A percentile compares a stretch with the other conserved stretches of the same genome.
These are phyloP conservation scores for Volvox reticuliferus DNA, from an alignment of 139 green algal genomes.

Conservation along the genomic window DNA sequence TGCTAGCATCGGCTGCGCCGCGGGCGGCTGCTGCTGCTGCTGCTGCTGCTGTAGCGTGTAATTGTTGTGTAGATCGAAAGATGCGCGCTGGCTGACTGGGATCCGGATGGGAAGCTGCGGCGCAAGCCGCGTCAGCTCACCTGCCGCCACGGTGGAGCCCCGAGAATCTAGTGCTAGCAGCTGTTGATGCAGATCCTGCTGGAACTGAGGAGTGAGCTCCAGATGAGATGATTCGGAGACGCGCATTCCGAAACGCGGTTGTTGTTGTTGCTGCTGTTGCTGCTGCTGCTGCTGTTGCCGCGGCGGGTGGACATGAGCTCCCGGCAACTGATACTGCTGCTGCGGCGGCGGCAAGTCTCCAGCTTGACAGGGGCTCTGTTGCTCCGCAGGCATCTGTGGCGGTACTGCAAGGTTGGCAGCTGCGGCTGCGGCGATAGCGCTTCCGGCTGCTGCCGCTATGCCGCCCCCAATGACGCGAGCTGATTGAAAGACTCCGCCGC, in stretches of 20 bases:
- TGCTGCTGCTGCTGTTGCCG: too few relatives aligned
- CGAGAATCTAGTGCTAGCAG: not conserved
- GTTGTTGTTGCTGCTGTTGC: not conserved
- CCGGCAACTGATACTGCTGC: not conserved
- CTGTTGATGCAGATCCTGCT: conserved; percentile 7
- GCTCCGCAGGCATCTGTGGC: not conserved
- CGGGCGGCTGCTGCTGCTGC: not conserved
- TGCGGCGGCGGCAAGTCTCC: not conserved
- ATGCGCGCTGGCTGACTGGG: not conserved
- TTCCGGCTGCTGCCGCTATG: not conserved
- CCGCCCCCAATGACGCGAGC: not conserved
- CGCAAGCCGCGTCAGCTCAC: not conserved
- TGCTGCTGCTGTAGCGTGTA: not conserved
- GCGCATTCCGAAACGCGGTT: not conserved
- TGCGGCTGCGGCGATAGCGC: not conserved
- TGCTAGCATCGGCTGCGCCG: not conserved
- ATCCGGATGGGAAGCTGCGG: too few relatives aligned
- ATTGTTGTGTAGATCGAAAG: not conserved
- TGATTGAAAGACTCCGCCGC: not conserved
- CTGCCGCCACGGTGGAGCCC: not conserved
- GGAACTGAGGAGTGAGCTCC: not conserved
- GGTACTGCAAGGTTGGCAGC: not conserved
- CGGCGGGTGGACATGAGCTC: not conserved
- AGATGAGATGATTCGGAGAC: not conserved
- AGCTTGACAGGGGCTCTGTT: not conserved